A percentile compares a stretch with the other conserved stretches of the same genome.
Evolutionary conservation across 2,329 filamentous ascomycete genomes (phyloP).

Genomic region (Aspergillus thermomutatus): DNA sequence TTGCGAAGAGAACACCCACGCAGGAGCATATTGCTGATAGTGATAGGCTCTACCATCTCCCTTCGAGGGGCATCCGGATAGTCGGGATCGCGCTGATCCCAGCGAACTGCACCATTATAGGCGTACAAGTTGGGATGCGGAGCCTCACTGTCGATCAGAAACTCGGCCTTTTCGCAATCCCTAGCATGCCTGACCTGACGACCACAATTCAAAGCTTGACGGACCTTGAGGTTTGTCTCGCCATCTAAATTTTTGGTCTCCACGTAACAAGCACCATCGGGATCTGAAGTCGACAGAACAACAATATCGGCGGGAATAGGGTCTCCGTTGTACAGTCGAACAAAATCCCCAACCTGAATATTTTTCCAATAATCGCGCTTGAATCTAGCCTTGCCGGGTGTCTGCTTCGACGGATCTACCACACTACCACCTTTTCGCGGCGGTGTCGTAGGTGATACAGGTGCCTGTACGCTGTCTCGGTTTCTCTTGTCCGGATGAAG

Average conservation of each 20-base stretch:
- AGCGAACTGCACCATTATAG: slow-evolving; percentile 85
- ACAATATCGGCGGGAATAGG: slow-evolving; percentile 92
- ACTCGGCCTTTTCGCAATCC: slow-evolving; percentile 87
- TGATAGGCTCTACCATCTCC: slow-evolving; percentile 87
- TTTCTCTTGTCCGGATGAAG: slow-evolving; percentile 31
- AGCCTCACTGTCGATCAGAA: slow-evolving; percentile 82
- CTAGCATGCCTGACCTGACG: slow-evolving; percentile 79
- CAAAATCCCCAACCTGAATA: slow-evolving; percentile 90
- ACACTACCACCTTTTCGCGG: slow-evolving; percentile 60
- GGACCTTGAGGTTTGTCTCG: slow-evolving; percentile 95
- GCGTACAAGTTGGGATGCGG: slow-evolving; percentile 94
- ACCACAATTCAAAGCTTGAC: slow-evolving; percentile 83
- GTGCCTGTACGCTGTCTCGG: slow-evolving; percentile 22
- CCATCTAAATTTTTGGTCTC: slow-evolving; percentile 98
- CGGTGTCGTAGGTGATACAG: slow-evolving; percentile 19
- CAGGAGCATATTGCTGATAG: slow-evolving; percentile 91
- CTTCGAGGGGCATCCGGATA: slow-evolving; percentile 60
- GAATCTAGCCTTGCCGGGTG: slow-evolving; percentile 73
- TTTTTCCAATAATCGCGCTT: slow-evolving; percentile 95
- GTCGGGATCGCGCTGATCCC: slow-evolving; percentile 69
- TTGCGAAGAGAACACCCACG: slow-evolving; percentile 92
- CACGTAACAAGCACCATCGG: slow-evolving; percentile 92
- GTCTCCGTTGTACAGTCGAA: slow-evolving; percentile 94
- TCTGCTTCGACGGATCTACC: slow-evolving; percentile 66
- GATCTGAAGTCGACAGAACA: slow-evolving; percentile 86